Conservation (phyloP, 257 asterid genomes). For the Apocynum venetum region DNA sequence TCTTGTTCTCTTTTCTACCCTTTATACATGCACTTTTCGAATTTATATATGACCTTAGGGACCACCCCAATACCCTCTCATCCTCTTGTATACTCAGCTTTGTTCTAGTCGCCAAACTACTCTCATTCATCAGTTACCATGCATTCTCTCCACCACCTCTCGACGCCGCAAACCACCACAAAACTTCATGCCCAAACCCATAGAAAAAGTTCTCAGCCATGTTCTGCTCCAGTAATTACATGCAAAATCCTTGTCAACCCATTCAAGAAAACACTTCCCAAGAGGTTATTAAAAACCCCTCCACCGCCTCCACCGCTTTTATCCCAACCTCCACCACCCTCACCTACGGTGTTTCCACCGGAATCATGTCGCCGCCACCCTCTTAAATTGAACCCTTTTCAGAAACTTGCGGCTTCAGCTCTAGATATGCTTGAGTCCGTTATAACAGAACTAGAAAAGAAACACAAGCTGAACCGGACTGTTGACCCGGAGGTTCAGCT, state of each 20-base stretch:
- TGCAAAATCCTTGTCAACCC: constrained; percentile 33
- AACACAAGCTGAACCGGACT: constrained; percentile 34
- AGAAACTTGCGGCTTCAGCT: constrained; percentile 39
- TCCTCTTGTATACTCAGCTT: no score
- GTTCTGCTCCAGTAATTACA: constrained; percentile 3
- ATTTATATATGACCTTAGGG: neutral
- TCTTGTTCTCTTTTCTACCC: no score
- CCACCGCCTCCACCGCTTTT: neutral
- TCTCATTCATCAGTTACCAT: constrained; percentile 8
- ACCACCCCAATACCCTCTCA: neutral
- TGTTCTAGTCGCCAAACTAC: neutral
- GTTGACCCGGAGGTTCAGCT: constrained; percentile 57
- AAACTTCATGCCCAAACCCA: constrained; percentile 7
- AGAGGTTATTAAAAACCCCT: neutral
- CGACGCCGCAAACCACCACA: constrained; percentile 1
- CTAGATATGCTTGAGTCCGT: constrained; percentile 40
- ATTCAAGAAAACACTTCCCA: constrained; percentile 19
- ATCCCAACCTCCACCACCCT: constrained; percentile 1
- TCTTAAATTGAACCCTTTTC: constrained; percentile 32
- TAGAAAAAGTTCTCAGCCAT: neutral
- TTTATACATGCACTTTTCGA: neutral
- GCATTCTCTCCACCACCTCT: constrained; percentile 28
- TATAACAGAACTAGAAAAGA: constrained; percentile 28
- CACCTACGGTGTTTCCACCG: neutral
- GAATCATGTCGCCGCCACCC: neutral